phyloP scores from a whole-genome alignment of 257 asterid genomes.

The Solanum virginianum region DNA sequence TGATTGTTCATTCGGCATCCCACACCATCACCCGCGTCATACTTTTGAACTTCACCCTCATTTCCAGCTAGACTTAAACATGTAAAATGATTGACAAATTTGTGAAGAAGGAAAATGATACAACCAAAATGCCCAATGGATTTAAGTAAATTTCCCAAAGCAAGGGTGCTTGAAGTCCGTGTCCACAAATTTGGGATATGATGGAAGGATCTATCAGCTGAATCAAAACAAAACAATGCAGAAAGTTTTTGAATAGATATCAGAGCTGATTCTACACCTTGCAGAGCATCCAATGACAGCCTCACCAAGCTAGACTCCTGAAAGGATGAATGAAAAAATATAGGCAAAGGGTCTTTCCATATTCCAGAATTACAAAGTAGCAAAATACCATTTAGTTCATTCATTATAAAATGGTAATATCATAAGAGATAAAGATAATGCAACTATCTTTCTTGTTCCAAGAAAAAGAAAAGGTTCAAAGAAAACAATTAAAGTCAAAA shows the following conservation, averaged over 20 bases:
- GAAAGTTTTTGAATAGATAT: constrained; percentile 52
- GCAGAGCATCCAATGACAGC: constrained; percentile 78
- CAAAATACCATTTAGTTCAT: neutral
- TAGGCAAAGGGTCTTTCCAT: neutral
- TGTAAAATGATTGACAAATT: constrained; percentile 55
- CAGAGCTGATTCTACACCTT: constrained; percentile 79
- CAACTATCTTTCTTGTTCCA: neutral
- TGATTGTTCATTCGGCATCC: constrained; percentile 7
- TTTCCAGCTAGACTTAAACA: constrained; percentile 26
- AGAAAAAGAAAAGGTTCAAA: neutral
- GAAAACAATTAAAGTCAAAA: neutral
- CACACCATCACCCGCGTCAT: constrained; percentile 16
- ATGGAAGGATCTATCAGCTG: constrained; percentile 80
- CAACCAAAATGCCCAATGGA: constrained; percentile 80
- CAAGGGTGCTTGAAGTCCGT: constrained; percentile 65
- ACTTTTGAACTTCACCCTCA: constrained; percentile 10
- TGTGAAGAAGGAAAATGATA: constrained; percentile 51
- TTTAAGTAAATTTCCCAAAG: constrained; percentile 65
- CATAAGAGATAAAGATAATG: neutral
- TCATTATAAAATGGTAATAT: neutral
- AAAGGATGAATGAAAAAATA: neutral
- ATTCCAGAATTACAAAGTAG: neutral
- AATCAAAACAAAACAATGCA: constrained; percentile 39
- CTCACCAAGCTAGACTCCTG: constrained; percentile 93
- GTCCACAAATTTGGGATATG: constrained; percentile 71